Evolutionary conservation across 257 asterid species (phyloP).

Genomic region (Fraxinus quadrangulata): DNA sequence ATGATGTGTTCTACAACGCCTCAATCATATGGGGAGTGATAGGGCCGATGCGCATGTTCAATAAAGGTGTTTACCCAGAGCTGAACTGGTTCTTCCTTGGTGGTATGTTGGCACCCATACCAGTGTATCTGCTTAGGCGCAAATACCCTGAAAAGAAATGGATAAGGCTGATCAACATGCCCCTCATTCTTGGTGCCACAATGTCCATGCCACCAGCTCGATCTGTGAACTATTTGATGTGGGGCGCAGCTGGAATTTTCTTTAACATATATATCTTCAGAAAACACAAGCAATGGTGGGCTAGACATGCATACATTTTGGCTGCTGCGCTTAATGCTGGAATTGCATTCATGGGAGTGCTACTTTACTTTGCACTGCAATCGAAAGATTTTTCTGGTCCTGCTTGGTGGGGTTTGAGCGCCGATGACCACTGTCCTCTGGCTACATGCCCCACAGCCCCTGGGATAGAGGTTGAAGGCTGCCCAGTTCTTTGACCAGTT

Average conservation of each 20-base stretch:
- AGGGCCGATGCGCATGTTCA: constrained; percentile 70
- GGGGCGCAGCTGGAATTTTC: constrained; percentile 52
- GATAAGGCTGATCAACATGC: constrained; percentile 61
- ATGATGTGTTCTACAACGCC: constrained; percentile 65
- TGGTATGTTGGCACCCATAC: constrained; percentile 64
- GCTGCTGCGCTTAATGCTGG: constrained; percentile 78
- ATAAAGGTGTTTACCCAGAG: constrained; percentile 54
- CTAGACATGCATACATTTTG: constrained; percentile 63
- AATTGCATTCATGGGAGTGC: constrained; percentile 70
- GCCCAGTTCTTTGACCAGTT: constrained; percentile 43
- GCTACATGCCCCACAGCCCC: constrained; percentile 79
- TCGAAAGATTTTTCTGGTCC: constrained; percentile 34
- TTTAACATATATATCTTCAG: constrained; percentile 50
- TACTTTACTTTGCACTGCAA: constrained; percentile 55
- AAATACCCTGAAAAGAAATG: constrained; percentile 63
- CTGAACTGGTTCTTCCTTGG: constrained; percentile 66
- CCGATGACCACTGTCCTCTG: constrained; percentile 66
- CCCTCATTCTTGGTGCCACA: constrained; percentile 53
- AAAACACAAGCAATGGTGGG: constrained; percentile 63
- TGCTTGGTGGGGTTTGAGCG: constrained; percentile 62
- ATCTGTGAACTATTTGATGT: constrained; percentile 68
- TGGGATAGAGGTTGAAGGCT: constrained; percentile 52
- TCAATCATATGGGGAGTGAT: constrained; percentile 90
- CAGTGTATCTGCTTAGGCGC: constrained; percentile 43
- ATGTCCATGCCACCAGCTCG: constrained; percentile 67